phyloP scores from a whole-genome alignment of 148 eudicot genomes.

The Selenicereus undatus region DNA sequence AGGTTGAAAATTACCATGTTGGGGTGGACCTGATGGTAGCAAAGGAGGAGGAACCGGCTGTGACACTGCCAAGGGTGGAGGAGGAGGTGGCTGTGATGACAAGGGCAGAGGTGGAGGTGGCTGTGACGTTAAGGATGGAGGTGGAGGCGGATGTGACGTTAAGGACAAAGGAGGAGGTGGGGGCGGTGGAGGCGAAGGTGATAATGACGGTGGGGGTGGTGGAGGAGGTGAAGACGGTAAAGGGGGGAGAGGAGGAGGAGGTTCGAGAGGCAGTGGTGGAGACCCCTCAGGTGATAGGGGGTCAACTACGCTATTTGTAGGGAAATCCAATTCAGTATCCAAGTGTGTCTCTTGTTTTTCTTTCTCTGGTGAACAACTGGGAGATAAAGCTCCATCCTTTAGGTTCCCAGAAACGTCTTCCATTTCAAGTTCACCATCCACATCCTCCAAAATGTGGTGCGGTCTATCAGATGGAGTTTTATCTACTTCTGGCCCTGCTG shows the following conservation, averaged over 20 bases:
- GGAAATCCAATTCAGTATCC: constrained; percentile 28
- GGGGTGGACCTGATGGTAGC: constrained; percentile 23
- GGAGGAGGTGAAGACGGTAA: constrained; percentile 79
- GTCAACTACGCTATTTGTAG: constrained; percentile 24
- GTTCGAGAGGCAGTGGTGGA: constrained; percentile 68
- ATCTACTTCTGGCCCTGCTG: constrained; percentile 32
- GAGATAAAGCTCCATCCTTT: constrained; percentile 48
- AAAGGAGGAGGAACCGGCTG: constrained; percentile 30
- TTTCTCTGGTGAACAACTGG: constrained; percentile 25
- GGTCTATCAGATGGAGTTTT: constrained; percentile 66
- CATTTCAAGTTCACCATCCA: constrained; percentile 97
- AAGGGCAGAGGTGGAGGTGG: constrained; percentile 40
- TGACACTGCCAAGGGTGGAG: constrained; percentile 29
- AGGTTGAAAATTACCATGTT: constrained; percentile 24
- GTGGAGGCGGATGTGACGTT: constrained; percentile 51
- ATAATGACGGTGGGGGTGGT: constrained; percentile 24
- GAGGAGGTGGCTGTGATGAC: constrained; percentile 34
- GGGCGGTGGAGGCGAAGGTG: constrained; percentile 42
- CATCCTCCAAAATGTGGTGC: constrained; percentile 81
- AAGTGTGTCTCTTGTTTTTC: constrained; percentile 26
- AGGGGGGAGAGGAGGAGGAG: constrained; percentile 85
- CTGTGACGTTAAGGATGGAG: constrained; percentile 36
- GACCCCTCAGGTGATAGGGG: constrained; percentile 48
- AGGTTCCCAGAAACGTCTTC: constrained; percentile 72
- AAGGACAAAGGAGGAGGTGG: constrained; percentile 67